These are phyloP conservation scores for Didymella pomorum DNA, from an alignment of 2,329 filamentous ascomycete genomes.

Conservation along the genomic window DNA sequence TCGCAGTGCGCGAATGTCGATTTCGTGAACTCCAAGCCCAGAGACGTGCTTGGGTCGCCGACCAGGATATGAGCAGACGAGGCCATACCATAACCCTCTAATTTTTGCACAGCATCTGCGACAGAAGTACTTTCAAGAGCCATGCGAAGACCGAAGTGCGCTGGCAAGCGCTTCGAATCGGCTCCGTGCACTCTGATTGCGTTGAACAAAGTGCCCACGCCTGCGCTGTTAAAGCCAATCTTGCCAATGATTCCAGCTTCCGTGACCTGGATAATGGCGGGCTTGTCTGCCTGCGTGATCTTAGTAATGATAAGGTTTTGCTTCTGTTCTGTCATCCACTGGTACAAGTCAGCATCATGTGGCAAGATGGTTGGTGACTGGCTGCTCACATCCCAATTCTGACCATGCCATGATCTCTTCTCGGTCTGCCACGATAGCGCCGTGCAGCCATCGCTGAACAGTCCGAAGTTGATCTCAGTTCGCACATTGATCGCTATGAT, in stretches of 20 bases:
- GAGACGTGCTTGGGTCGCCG: conserved; percentile 56
- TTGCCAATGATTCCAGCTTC: conserved; percentile 71
- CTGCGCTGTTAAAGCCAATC: conserved; percentile 67
- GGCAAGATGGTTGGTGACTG: neutral
- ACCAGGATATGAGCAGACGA: conserved; percentile 63
- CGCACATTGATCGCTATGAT: conserved; percentile 67
- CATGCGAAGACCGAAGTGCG: conserved; percentile 67
- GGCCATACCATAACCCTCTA: conserved; percentile 60
- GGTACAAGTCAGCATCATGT: neutral
- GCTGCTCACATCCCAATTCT: conserved; percentile 64
- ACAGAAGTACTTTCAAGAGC: conserved; percentile 62
- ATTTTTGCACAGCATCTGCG: conserved; percentile 55
- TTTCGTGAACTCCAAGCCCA: conserved; percentile 61
- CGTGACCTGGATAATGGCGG: conserved; percentile 64
- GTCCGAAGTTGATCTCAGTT: conserved; percentile 65
- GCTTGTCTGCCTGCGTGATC: conserved; percentile 55
- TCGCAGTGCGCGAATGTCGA: conserved; percentile 42
- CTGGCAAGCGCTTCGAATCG: conserved; percentile 60
- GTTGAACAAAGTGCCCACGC: conserved; percentile 68
- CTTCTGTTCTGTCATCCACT: conserved; percentile 62
- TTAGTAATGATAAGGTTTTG: conserved; percentile 60
- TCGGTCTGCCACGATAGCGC: conserved; percentile 57
- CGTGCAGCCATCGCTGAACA: conserved; percentile 67
- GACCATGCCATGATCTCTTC: conserved; percentile 56
- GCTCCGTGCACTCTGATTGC: conserved; percentile 67